Conservation (phyloP, 768 basidiomycete species). For the Pleurotus tuber-regium region DNA sequence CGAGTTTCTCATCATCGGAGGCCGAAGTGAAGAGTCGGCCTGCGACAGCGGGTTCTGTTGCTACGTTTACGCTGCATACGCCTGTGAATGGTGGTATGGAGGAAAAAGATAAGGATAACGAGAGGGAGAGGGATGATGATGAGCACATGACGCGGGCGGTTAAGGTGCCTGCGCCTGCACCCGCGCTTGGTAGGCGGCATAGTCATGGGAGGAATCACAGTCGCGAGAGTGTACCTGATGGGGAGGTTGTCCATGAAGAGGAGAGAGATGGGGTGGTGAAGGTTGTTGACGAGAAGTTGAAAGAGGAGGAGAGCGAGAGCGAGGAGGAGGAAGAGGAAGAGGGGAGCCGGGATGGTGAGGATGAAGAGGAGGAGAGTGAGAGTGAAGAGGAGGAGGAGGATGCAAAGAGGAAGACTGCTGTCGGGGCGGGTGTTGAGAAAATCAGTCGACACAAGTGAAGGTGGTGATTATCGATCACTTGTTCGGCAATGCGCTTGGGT, state of each 20-base stretch:
- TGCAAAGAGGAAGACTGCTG: slow-evolving; percentile 28
- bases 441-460: slow-evolving; percentile 37
- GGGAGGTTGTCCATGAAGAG: slow-evolving; percentile 21
- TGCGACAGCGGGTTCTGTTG: too few species aligned
- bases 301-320: slow-evolving; percentile 19
- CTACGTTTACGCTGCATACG: background rate
- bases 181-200: slow-evolving; percentile 14
- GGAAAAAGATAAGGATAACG: background rate
- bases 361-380: slow-evolving; percentile 14
- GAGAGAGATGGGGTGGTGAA: background rate
- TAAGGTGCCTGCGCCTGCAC: slow-evolving; percentile 29
- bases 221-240: slow-evolving; percentile 14
- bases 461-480: too few species aligned
- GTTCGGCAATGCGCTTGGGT: too few species aligned
- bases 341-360: background rate
- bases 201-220: slow-evolving; percentile 18
- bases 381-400: slow-evolving; percentile 28
- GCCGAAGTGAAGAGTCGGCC: too few species aligned
- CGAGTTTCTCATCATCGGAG: too few species aligned
- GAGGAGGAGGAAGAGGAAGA: slow-evolving; percentile 18
- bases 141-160: slow-evolving; percentile 33
- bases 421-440: slow-evolving; percentile 51
- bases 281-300: slow-evolving; percentile 16
- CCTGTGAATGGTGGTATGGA: background rate
- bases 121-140: slow-evolving; percentile 15